A percentile compares a stretch with the other conserved stretches of the same genome.
Evolutionary conservation across 2,329 filamentous ascomycete species (phyloP).

Genomic region (Penicillium sp.): DNA sequence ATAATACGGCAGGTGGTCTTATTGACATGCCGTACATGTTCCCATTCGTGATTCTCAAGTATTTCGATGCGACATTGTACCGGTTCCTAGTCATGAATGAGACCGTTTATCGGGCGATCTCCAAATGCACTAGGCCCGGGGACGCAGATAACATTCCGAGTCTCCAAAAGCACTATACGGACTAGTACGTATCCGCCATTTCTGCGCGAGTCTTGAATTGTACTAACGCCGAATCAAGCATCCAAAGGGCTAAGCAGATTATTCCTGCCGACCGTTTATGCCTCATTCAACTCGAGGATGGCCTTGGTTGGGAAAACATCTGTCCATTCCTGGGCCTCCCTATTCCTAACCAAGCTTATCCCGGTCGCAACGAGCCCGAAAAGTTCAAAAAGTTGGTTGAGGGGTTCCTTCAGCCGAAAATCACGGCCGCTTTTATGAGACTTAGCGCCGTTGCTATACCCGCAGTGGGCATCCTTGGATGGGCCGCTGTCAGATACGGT

Average conservation of each 20-base stretch:
- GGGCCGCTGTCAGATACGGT: slow-evolving; percentile 9
- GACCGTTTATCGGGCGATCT: slow-evolving; percentile 12
- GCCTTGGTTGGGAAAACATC: slow-evolving; percentile 25
- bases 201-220: background rate
- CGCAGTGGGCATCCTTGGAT: slow-evolving; percentile 15
- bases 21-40: slow-evolving; percentile 7
- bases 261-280: slow-evolving; percentile 23
- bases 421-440: slow-evolving; percentile 14
- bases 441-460: slow-evolving; percentile 13
- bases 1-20: slow-evolving; percentile 18
- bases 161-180: slow-evolving; percentile 19
- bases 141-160: slow-evolving; percentile 14
- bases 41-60: slow-evolving; percentile 24
- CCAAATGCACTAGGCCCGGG: slow-evolving; percentile 13
- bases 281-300: slow-evolving; percentile 23
- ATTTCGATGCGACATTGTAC: slow-evolving; percentile 17
- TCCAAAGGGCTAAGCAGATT: slow-evolving; percentile 18
- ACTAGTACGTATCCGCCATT: slow-evolving; percentile 21
- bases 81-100: slow-evolving; percentile 16
- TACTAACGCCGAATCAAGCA: slow-evolving; percentile 9
- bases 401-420: slow-evolving; percentile 11
- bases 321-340: slow-evolving; percentile 25
- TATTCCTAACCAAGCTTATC: slow-evolving; percentile 22
- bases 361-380: slow-evolving; percentile 23
- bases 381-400: slow-evolving; percentile 19